A percentile compares a stretch with the other conserved stretches of the same genome.
Conservation (phyloP, 306 rosid genomes). For the Glycine tomentella region DNA sequence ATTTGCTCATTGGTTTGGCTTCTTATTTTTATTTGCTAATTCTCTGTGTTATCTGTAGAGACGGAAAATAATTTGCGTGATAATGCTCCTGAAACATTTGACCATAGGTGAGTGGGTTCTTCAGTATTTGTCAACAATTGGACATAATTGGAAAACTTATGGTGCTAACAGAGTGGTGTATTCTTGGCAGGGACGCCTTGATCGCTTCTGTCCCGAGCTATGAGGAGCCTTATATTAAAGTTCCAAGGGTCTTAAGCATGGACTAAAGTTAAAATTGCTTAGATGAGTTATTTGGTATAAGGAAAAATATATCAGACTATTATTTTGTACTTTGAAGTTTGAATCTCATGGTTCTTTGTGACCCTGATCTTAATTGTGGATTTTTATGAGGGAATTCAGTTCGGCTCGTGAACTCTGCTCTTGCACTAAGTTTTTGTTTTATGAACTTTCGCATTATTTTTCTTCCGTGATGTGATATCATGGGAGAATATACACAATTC, state of each 20-base stretch:
- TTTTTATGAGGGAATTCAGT: conserved; percentile 7
- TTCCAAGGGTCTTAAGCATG: conserved; percentile 80
- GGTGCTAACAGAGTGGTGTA: conserved; percentile 4
- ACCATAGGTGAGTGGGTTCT: conserved; percentile 60
- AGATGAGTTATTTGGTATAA: conserved; percentile 39
- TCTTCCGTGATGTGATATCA: too few species aligned
- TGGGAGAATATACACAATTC: too few species aligned
- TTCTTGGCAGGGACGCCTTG: conserved; percentile 62
- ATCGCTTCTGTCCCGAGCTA: conserved; percentile 77
- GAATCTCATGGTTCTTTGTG: conserved; percentile 33
- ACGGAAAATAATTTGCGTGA: conserved; percentile 72
- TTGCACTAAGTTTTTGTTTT: not conserved
- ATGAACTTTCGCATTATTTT: not conserved
- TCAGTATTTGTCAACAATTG: conserved; percentile 25
- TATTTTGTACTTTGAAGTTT: conserved; percentile 27
- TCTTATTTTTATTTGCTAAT: conserved; percentile 18
- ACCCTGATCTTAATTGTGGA: conserved; percentile 8
- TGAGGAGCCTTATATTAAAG: conserved; percentile 81
- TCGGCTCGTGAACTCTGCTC: not conserved
- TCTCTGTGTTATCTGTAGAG: conserved; percentile 55
- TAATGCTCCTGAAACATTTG: conserved; percentile 73
- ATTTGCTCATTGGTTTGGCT: conserved; percentile 24
- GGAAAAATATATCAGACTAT: conserved; percentile 10
- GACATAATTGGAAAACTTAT: conserved; percentile 1
- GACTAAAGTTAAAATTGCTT: conserved; percentile 54